Conservation (phyloP, 768 basidiomycete species). For the Goffeauzyma gilvescens region DNA sequence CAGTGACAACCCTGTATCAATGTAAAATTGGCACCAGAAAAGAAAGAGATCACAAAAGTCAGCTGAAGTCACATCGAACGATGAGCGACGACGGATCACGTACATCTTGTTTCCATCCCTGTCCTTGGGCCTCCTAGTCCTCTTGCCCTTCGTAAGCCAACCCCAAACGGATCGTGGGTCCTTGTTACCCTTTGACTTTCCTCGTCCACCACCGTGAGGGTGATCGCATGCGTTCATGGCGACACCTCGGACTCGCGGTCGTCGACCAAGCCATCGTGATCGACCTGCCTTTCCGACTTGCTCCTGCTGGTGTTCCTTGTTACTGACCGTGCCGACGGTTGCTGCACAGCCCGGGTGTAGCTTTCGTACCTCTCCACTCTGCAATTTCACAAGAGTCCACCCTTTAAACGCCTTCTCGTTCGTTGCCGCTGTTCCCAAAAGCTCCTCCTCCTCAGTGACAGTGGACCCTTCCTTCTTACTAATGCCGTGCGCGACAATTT, state of each 20-base stretch:
- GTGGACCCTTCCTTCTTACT: constrained; percentile 37
- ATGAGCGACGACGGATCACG: constrained; percentile 6
- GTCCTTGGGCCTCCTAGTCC: constrained; percentile 71
- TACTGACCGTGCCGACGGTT: constrained; percentile 80
- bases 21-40: not conserved
- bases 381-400: constrained; percentile 45
- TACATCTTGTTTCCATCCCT: constrained; percentile 59
- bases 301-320: constrained; percentile 67
- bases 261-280: constrained; percentile 61
- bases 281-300: constrained; percentile 83
- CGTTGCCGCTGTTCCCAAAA: constrained; percentile 14
- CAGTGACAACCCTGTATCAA: constrained; percentile 22
- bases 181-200: constrained; percentile 91
- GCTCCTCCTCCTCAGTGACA: constrained; percentile 15
- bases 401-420: constrained; percentile 20
- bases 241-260: constrained; percentile 77
- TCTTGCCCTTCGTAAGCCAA: constrained; percentile 75
- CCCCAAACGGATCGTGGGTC: constrained; percentile 83
- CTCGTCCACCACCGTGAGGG: constrained; percentile 94
- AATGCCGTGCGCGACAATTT: constrained; percentile 51
- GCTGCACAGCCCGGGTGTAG: constrained; percentile 59
- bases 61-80: no score
- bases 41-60: not conserved
- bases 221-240: constrained; percentile 76
- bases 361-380: constrained; percentile 81